phyloP scores from a whole-genome alignment of 2,329 filamentous ascomycete species.

The Diplodia scrobiculata region DNA sequence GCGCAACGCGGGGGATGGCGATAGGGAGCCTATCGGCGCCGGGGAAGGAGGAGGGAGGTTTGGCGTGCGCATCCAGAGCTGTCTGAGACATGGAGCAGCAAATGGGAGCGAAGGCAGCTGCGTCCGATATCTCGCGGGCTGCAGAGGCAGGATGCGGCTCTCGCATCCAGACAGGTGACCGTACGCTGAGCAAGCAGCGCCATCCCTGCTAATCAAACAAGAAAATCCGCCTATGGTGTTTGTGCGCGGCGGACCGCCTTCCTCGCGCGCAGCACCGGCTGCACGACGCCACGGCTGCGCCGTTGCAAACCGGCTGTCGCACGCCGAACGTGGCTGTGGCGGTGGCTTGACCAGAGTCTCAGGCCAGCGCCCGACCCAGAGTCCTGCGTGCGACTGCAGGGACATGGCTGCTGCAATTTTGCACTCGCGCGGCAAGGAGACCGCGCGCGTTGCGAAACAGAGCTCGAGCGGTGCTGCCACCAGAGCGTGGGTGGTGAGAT shows the following conservation, averaged over 20 bases:
- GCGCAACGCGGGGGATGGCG: constrained; percentile 9
- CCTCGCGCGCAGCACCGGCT: not conserved
- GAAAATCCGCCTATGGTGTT: constrained; percentile 26
- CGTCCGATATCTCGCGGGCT: not conserved
- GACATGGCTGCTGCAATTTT: constrained; percentile 2
- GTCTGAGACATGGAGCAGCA: constrained; percentile 22
- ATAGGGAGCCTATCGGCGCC: not conserved
- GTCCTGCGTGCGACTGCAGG: not conserved
- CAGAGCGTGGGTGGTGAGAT: not conserved
- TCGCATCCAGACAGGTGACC: constrained; percentile 22
- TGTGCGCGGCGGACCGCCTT: not conserved
- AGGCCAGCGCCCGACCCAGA: not conserved
- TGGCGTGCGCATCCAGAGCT: not conserved
- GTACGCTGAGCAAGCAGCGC: not conserved
- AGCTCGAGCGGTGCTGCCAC: constrained; percentile 5
- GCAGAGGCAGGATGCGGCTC: constrained; percentile 26
- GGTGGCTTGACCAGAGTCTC: not conserved
- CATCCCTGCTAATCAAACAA: constrained; percentile 8
- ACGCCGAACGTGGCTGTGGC: constrained; percentile 1
- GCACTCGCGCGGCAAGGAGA: constrained; percentile 1
- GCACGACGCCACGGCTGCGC: not conserved
- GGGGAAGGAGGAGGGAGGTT: not conserved
- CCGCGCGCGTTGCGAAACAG: not conserved
- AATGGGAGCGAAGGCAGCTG: not conserved
- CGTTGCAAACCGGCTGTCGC: constrained; percentile 1